Evolutionary conservation across 192 early-diverging fungal genomes (phyloP), one percentile per base, ranked within the genome.

Genomic region (Coemansia sp.): DNA sequence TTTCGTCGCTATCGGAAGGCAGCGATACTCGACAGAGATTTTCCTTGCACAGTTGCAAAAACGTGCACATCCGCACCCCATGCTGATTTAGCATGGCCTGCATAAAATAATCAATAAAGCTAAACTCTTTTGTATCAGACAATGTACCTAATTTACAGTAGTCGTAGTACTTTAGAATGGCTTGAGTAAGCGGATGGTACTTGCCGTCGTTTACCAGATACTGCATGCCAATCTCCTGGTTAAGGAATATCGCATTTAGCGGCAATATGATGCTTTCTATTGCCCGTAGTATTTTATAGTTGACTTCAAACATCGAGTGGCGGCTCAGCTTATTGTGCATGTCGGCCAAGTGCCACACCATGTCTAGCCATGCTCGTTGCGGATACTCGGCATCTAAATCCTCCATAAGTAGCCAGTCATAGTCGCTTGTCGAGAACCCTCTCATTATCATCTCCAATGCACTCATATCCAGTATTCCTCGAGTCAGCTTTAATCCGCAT

Each of bases 61-160:
- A 75, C 9, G 54, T 48, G 28, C 59, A 20, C 72, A 75, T 75
- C 1, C 50, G 36, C 7, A 36, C 12, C 1, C 72, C 72, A 23
- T 75, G 72, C 20, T 65, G 50, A 0, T 39, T 31, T 10, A 75
- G 9, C 72, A 75, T 75, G 12, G 57, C 37, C n/a, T 64, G 61
- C 61, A 75, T 68, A 11, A 75, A 75, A 36, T 51, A 61, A 14
- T 75, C 72, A 8, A 75, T 68, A 40, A 75, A 75, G 28, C 26
- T n/a, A 50, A 53, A 21, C 38, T 53, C 35, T 21, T 46, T 48
- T 39, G 38, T 11, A 21, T 43, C 13, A 18, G 18, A 15, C 19
- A 28, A 30, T 5, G 2, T n/a, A 15, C 33, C 48, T 6, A 11
- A 26, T 5, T 43, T 41, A 18, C 49, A 58, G 19, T 61, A 53